These are phyloP conservation scores for Penicillium riverlandense DNA, from an alignment of 495 filamentous ascomycete species.

Conservation along the genomic window DNA sequence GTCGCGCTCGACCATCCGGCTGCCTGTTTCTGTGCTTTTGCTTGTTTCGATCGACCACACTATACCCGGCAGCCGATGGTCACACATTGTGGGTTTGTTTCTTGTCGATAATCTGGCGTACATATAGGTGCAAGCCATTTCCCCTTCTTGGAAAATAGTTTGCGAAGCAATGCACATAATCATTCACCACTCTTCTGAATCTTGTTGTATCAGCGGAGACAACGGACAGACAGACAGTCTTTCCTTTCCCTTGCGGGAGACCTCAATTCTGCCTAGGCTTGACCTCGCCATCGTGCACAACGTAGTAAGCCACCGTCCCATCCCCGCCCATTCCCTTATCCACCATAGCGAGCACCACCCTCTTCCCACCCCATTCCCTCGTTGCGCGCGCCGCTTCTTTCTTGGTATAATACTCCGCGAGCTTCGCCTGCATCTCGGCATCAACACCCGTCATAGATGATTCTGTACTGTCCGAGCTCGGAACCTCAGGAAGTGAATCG, in stretches of 20 bases:
- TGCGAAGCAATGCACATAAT: constrained; percentile 1
- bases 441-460: neutral
- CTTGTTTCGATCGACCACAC: constrained; percentile 9
- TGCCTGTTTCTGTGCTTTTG: constrained; percentile 7
- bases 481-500: constrained; percentile 50
- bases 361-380: constrained; percentile 50
- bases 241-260: too few species aligned
- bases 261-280: constrained; percentile 89
- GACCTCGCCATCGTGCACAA: constrained; percentile 90
- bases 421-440: constrained; percentile 21
- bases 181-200: too few species aligned
- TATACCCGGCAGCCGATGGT: constrained; percentile 25
- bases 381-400: constrained; percentile 22
- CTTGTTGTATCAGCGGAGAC: too few species aligned
- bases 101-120: constrained; percentile 9
- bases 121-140: constrained; percentile 1
- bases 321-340: constrained; percentile 58
- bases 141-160: constrained; percentile 7
- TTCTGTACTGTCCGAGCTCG: constrained; percentile 18
- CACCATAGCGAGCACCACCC: constrained; percentile 73
- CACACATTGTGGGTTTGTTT: neutral
- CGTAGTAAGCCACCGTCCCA: constrained; percentile 91
- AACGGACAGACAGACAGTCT: too few species aligned
- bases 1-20: constrained; percentile 4
- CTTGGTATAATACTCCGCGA: constrained; percentile 31